Evolutionary conservation across 1,284 basidiomycete genomes (phyloP), one percentile per base, ranked within the genome.

Genomic region (Rhodotorula glutinis): DNA sequence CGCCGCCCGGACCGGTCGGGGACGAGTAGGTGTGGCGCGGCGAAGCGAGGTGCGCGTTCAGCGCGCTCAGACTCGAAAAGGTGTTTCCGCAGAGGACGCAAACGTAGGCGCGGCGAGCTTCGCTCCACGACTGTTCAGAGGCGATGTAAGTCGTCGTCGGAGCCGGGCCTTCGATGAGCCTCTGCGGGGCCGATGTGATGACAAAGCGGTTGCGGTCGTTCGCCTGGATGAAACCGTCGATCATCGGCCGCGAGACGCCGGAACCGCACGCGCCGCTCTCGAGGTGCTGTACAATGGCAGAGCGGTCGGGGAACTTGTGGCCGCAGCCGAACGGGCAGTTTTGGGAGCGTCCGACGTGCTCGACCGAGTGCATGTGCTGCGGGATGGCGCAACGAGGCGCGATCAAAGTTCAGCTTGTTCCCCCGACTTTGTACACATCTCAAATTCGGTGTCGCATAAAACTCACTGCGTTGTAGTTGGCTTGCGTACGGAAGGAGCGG

Each of bases 11-110:
- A 30, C 33, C 14, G 19, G 27, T 51, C 23, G 19, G 41, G 27
- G 21, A 23, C 29, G 51, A 19, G 27, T 47, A 49, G 4, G 62
- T 41, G 75, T 52, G 85, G 80, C 74, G 83, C 82, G 67, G 80
- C 79, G 81, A 82, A 58, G 75, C 76, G 47, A 86, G 79, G 69
- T 87, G 85, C 65, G 81, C 78, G 70, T 85, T 84, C 57, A 87
- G 78, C 13, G 74, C 78, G 0, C 38, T 13, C 11, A 85, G 79
- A 0, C 77, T 74, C 38, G 70, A n/a, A 58, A 81, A 83, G 2
- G 55, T 65, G 16, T 54, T 65, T 71, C 84, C 80, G 73, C 85
- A 86, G 21, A 86, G 77, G 69, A 83, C 83, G 74, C 85, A 86
- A 73, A 85, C 83, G 72, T 80, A 86, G 23, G 30, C 29, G 14